Evolutionary conservation across 257 asterid genomes (phyloP).

Genomic region (Gentiana dahurica): DNA sequence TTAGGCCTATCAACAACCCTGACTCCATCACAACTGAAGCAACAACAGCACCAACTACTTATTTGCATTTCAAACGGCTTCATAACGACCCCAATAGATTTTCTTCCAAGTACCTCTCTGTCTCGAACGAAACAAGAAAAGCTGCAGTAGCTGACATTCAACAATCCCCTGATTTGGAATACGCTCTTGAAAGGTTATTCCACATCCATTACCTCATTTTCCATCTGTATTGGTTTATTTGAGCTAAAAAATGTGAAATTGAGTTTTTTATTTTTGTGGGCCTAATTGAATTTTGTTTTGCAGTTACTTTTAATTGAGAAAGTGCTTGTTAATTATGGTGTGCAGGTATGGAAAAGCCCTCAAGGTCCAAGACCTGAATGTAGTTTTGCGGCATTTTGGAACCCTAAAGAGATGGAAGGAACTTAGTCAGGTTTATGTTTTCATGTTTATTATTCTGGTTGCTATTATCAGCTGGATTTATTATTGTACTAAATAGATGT

Average conservation of each 20-base stretch:
- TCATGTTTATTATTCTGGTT: neutral
- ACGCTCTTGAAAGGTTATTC: conserved; percentile 67
- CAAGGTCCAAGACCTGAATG: conserved; percentile 70
- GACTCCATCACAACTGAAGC: conserved; percentile 9
- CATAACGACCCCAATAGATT: conserved; percentile 18
- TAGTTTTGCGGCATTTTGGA: conserved; percentile 75
- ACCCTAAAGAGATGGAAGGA: conserved; percentile 59
- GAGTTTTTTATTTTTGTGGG: no score
- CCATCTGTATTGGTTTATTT: no score
- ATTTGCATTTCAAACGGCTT: neutral
- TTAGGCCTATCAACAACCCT: conserved; percentile 7
- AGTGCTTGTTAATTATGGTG: conserved; percentile 3
- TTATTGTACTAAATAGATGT: neutral
- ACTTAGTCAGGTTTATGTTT: conserved; percentile 55
- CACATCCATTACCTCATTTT: no score
- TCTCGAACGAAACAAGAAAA: conserved; percentile 26
- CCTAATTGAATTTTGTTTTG: neutral
- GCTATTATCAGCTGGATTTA: neutral
- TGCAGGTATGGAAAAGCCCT: conserved; percentile 59
- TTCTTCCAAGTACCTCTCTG: conserved; percentile 15
- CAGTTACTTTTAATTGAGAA: no score
- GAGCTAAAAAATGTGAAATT: no score
- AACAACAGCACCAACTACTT: conserved; percentile 6
- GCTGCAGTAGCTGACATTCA: conserved; percentile 61
- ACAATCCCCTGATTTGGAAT: conserved; percentile 47